Evolutionary conservation across 2,329 filamentous ascomycete species (phyloP), one percentile per base, ranked within the genome.

Genomic region (Gaeumannomyces sp.): DNA sequence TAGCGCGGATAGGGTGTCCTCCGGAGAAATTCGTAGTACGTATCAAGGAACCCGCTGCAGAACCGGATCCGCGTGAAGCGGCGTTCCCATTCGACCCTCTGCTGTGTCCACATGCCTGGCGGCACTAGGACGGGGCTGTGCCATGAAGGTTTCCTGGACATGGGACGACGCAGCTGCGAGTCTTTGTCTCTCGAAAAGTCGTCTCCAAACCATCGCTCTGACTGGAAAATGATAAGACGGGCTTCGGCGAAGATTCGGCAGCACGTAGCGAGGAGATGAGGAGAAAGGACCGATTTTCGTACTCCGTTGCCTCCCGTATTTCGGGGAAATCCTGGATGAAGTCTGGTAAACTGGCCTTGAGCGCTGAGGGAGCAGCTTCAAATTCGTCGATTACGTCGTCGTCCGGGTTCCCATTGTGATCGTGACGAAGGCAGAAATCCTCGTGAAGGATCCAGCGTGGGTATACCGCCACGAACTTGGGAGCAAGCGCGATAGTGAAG

Each of bases 251-350:
- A 62, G 27, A 45, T 25, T 0, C 60, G 60, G 25, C 60, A 38
- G 60, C 60, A 62, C 45, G 35, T 62, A 38, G 45, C 35, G 27
- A 62, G 38, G 27, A 62, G 60, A n/a, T 53, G 25, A 19, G 60
- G 60, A 10, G 60, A 62, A 38, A 62, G 60, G 45, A 16, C 22
- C 19, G 38, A 38, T 13, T 25, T 61, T n/a, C 25, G 19, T 25
- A 38, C n/a, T 13, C 25, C 10, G 27, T 19, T 10, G 35, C 45
- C 35, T 11, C 60, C 38, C 6, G 59, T 45, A 13, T 35, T 35
- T 35, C 33, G 33, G 31, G 31, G 31, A 10, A 33, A 2, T 33
- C 31, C 13, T 7, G 4, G 29, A 31, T 4, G 29, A 4, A 31
- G 29, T 31, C 4, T n/a, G n/a, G n/a, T n/a, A n/a, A n/a, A n/a